These are phyloP conservation scores for Syzygium jambos DNA, from an alignment of 345 rosid species.

Conservation along the genomic window DNA sequence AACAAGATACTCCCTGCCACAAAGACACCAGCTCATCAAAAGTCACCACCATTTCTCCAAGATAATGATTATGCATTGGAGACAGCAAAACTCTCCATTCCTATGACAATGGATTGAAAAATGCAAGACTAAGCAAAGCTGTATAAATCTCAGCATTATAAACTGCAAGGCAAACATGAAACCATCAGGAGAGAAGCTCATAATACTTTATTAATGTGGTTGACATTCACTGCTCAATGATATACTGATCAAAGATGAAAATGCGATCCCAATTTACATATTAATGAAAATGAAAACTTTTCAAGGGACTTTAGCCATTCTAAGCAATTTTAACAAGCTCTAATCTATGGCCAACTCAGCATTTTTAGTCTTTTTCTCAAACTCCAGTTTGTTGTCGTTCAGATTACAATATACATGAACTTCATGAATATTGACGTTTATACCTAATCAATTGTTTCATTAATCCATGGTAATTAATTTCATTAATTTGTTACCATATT, in stretches of 20 bases:
- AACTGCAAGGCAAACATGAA: not conserved
- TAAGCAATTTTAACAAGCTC: not conserved
- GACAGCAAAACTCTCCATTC: not conserved
- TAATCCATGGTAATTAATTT: not conserved
- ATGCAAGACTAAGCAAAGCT: not conserved
- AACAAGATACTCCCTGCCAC: constrained; percentile 89
- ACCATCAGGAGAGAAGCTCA: not conserved
- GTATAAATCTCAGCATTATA: not conserved
- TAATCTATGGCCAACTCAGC: not conserved
- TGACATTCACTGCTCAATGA: not conserved
- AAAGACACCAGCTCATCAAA: constrained; percentile 17
- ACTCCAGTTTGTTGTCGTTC: not conserved
- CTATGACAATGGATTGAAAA: not conserved
- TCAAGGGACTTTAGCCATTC: not conserved
- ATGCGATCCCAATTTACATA: not conserved
- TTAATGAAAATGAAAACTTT: not conserved
- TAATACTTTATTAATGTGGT: not conserved
- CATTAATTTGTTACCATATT: not conserved
- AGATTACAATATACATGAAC: not conserved
- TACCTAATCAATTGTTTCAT: not conserved
- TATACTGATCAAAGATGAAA: not conserved
- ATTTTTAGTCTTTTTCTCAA: not conserved
- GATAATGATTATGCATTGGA: not conserved
- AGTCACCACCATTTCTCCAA: not conserved
- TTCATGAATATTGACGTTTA: not conserved